Base-by-base conservation (phyloP, 2,329 filamentous ascomycete species). In the Ceratocystis harringtonii region DNA sequence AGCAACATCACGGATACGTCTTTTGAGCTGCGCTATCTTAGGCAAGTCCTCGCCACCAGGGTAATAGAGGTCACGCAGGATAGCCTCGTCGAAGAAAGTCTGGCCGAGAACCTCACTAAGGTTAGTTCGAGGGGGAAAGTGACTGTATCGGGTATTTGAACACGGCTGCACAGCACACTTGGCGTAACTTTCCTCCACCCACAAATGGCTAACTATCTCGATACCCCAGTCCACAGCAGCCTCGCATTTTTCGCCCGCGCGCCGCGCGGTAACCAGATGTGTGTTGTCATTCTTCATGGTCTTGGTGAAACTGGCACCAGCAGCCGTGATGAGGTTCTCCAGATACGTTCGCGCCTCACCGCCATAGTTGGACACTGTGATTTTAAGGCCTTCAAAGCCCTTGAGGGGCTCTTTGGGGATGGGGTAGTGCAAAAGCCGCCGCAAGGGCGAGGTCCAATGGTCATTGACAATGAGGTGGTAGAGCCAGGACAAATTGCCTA, bases 121-220 rank as follows among this genome's bases (percentile, higher is more conserved):
- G 72, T 99, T 97, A 1, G 92, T 97, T 66, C 91, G 83, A 10
- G 82, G 81, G 17, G 94, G 94, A 70, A 97, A 99, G 72, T 91
- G 86, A 0, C 83, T 90, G 73, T 95, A 99, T 68, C 87, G 86
- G 7, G 82, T 79, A 63, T 89, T 83, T 3, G 88, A 87, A 25
- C 92, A 77, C 0, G 84, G 83, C 72, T 90, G 87, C 66, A 87
- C 78, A 71, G 88, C 82, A 77, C 91, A 96, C 73, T 88, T 90
- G 1, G 92, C 90, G 72, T 97, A 99, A 75, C 91, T 95, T 72
- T 99, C 94, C 74, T 99, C 94, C 58, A 99, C 81, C 94, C 94
- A 99, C 0, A 99, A 80, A 73, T 99, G 94, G 73, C 97, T 99
- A 70, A 96, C 79, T 70, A 96, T 87, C 66, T 90, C 79, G 65